A percentile compares a stretch with the other conserved stretches of the same genome.
phyloP scores from a whole-genome alignment of 805 yeast genomes.

The Candida loeiensis region DNA sequence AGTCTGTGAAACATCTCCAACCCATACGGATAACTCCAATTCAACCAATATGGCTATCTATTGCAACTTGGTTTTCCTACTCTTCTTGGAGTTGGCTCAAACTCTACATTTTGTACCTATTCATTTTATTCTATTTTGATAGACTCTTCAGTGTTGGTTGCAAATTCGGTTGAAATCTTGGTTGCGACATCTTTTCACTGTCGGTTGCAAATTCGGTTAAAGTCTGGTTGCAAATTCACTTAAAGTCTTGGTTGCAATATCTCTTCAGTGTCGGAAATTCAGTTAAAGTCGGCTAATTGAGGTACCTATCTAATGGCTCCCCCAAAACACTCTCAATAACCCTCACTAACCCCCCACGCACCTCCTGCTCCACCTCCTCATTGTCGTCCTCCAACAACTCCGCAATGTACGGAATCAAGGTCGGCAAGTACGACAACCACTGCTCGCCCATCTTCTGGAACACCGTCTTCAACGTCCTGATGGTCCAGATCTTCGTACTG shows the following conservation, averaged over 20 bases:
- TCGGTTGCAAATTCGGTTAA: no score
- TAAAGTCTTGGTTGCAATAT: no score
- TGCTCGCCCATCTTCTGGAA: conserved; percentile 92
- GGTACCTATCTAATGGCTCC: conserved; percentile 85
- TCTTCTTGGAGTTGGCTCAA: no score
- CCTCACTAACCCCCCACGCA: conserved; percentile 83
- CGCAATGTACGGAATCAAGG: conserved; percentile 91
- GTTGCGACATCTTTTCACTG: no score
- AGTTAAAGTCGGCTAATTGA: conserved; percentile 34
- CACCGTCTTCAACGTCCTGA: conserved; percentile 70
- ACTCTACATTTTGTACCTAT: background rate
- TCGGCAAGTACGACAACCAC: conserved; percentile 90
- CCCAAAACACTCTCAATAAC: conserved; percentile 91
- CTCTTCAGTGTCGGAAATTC: no score
- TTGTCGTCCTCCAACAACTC: conserved; percentile 95
- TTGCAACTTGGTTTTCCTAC: no score
- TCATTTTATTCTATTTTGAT: background rate
- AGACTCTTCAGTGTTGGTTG: background rate
- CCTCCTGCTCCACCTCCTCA: conserved; percentile 88
- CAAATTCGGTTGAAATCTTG: no score
- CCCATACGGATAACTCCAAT: no score
- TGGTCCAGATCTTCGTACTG: conserved; percentile 81
- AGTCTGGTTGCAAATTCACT: no score
- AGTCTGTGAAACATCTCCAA: no score
- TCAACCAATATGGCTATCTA: no score